Evolutionary conservation across 1,139 yeast species (phyloP), one percentile per base, ranked within the genome.

Genomic region (Yamadazyma dendronema): DNA sequence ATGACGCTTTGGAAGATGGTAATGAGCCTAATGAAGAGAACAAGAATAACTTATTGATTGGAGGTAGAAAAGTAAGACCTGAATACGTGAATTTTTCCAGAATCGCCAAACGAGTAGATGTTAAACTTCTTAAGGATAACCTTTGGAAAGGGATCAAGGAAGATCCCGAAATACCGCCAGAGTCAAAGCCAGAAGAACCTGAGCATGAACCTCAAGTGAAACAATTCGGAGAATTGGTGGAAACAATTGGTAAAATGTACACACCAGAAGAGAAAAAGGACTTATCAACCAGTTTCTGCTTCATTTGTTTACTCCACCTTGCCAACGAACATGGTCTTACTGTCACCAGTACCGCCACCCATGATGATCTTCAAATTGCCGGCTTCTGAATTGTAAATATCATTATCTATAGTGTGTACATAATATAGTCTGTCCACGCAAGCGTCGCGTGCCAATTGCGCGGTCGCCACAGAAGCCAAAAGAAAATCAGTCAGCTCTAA

Each of bases 311-410:
- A 44, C 64, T 88, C 28, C 97, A 89, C 62, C 69, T 89, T 47
- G 96, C 97, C 8, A 89, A 89, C 55, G 97, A 89, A 54, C 87
- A 88, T 53, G 92, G 92, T 0, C 66, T 89, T 32, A 59, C 68
- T 3, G 77, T 92, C n/a, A 63, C 72, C 13, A 73, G 79, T 43
- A 80, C 70, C 27, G 79, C 72, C 0, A 63, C 65, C 21, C 71
- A 77, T 47, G 75, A 74, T 33, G 92, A 88, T 54, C 63, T 88
- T 38, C 56, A 52, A 24, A 78, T 81, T 33, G 61, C 56, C n/a
- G 74, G 74, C 22, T 65, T 65, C 42, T 63, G 49, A 24, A 7
- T n/a, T n/a, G n/a, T n/a, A 21, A 21, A 21, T 21, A 21, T n/a
- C n/a, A n/a, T n/a, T n/a, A n/a, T n/a, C n/a, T n/a, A n/a, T n/a